Conservation (phyloP, 352 stramenopile genomes). For the Aphanomyces stellatus region DNA sequence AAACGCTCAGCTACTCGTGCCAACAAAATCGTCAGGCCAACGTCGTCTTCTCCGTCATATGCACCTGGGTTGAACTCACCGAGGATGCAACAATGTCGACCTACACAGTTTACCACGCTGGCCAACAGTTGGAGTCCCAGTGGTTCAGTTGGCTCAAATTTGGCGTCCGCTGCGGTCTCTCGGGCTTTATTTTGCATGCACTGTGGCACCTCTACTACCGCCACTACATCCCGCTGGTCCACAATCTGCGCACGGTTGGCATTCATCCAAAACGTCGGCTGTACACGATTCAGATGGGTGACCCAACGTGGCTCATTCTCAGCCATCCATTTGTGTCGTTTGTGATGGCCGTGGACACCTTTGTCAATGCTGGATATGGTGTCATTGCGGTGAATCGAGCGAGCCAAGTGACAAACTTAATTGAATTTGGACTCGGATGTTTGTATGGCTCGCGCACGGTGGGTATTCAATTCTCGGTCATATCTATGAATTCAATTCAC, state of each 20-base stretch:
- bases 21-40: no score
- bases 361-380: neutral
- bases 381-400: neutral
- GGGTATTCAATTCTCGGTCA: neutral
- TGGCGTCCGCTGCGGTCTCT: neutral
- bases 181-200: neutral
- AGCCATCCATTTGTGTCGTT: neutral
- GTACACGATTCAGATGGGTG: neutral
- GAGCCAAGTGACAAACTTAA: neutral
- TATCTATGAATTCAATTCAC: neutral
- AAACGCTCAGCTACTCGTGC: no score
- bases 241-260: neutral
- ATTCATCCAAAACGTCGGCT: neutral
- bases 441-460: neutral
- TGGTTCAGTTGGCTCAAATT: neutral
- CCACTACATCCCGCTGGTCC: neutral
- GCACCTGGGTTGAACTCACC: neutral
- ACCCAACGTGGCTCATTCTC: neutral
- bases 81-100: no score
- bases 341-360: neutral
- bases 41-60: no score
- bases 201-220: neutral
- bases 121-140: neutral
- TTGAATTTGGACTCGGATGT: neutral
- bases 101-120: no score